These are phyloP conservation scores for Actinidia chinensis DNA, from an alignment of 179 eudicot species.

Conservation along the genomic window DNA sequence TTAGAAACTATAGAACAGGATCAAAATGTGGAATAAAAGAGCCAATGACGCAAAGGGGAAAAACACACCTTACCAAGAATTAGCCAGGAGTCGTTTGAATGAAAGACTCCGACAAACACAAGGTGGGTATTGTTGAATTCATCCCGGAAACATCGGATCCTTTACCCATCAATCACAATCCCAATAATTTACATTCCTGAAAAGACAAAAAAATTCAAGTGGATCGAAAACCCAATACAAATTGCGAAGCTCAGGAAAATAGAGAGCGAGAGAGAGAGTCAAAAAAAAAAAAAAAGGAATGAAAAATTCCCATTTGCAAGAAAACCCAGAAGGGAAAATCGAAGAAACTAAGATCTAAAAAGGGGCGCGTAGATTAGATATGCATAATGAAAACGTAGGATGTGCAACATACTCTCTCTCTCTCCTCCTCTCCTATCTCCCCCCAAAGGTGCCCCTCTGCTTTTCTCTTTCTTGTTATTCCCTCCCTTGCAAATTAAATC, in stretches of 20 bases:
- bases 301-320: conserved; percentile 36
- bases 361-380: conserved; percentile 37
- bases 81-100: conserved; percentile 40
- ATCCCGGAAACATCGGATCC: conserved; percentile 57
- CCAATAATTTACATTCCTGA: conserved; percentile 47
- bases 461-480: conserved; percentile 36
- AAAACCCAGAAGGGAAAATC: conserved; percentile 41
- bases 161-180: conserved; percentile 35
- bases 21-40: conserved; percentile 25
- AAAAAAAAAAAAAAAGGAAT: neutral
- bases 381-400: conserved; percentile 55
- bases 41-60: conserved; percentile 17
- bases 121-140: conserved; percentile 37
- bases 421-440: conserved; percentile 55
- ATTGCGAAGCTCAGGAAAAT: conserved; percentile 13
- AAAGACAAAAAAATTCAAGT: conserved; percentile 31
- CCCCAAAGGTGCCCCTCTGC: conserved; percentile 28
- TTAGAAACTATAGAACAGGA: conserved; percentile 24
- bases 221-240: conserved; percentile 29
- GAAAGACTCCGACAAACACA: conserved; percentile 43
- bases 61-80: conserved; percentile 43
- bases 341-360: conserved; percentile 60
- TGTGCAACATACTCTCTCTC: no score
- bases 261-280: no score
- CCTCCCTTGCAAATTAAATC: conserved; percentile 27